Percentiles rank a stretch among this genome's conserved stretches.
phyloP scores from a whole-genome alignment of 176 grass and related monocot genomes.

The Themeda triandra region DNA sequence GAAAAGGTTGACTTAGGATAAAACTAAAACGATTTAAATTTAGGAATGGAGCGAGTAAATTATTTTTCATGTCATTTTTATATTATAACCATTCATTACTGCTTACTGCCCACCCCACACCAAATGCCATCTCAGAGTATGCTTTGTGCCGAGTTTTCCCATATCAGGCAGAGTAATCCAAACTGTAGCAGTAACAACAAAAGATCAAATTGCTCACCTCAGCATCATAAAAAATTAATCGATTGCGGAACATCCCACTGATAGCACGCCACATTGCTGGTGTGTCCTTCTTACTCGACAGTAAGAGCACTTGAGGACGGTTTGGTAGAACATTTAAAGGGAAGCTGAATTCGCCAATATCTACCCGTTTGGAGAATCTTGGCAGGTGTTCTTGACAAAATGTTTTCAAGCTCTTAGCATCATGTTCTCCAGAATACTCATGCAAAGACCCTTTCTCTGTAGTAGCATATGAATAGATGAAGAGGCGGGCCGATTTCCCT shows the following conservation, averaged over 20 bases:
- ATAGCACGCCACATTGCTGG: conserved; percentile 84
- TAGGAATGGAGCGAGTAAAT: neutral
- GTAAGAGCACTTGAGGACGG: conserved; percentile 73
- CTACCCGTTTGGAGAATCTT: conserved; percentile 77
- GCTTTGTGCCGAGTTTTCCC: neutral
- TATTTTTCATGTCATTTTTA: neutral
- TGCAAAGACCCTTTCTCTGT: conserved; percentile 67
- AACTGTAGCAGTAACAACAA: neutral
- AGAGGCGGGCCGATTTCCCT: conserved; percentile 59
- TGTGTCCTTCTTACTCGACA: conserved; percentile 87
- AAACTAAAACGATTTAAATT: neutral
- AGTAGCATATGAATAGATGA: conserved; percentile 76
- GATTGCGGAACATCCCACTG: conserved; percentile 72
- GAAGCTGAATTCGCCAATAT: conserved; percentile 57
- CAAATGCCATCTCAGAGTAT: neutral
- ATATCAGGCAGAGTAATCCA: neutral
- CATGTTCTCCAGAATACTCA: conserved; percentile 75
- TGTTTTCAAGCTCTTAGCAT: conserved; percentile 78
- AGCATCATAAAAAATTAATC: conserved; percentile 76
- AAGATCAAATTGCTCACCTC: conserved; percentile 40
- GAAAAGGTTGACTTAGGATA: neutral
- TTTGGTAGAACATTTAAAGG: conserved; percentile 42
- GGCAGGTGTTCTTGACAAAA: conserved; percentile 92
- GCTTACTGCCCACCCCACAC: neutral
- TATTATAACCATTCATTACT: neutral